Evolutionary conservation across 306 rosid genomes (phyloP).

Genomic region (Spatholobus suberectus): DNA sequence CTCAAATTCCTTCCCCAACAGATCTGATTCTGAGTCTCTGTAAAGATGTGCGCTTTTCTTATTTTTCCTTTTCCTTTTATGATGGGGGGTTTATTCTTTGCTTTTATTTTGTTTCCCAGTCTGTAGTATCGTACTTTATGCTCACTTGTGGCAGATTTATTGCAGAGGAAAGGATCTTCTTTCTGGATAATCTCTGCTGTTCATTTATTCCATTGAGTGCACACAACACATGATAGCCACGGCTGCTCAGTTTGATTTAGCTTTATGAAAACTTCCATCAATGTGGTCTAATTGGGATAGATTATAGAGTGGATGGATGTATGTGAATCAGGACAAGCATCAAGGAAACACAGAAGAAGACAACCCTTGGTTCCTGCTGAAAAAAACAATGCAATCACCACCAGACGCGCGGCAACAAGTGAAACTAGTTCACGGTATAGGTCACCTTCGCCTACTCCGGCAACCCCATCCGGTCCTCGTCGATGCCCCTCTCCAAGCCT

Average conservation of each 20-base stretch:
- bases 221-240: constrained; percentile 45
- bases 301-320: constrained; percentile 84
- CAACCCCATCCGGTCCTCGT: constrained; percentile 55
- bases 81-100: constrained; percentile 53
- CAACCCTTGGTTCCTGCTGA: constrained; percentile 75
- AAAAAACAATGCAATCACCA: constrained; percentile 71
- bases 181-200: constrained; percentile 51
- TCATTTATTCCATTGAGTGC: constrained; percentile 53
- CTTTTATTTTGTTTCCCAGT: constrained; percentile 54
- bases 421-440: constrained; percentile 77
- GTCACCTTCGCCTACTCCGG: constrained; percentile 76
- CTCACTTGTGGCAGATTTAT: constrained; percentile 73
- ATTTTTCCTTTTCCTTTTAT: constrained; percentile 45
- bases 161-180: constrained; percentile 76
- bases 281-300: constrained; percentile 74
- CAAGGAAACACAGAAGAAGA: constrained; percentile 56
- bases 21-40: constrained; percentile 82
- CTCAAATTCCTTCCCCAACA: constrained; percentile 47
- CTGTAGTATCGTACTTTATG: constrained; percentile 62
- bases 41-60: constrained; percentile 70
- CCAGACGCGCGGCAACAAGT: constrained; percentile 58
- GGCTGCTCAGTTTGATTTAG: constrained; percentile 51
- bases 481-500: constrained; percentile 81
- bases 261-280: constrained; percentile 60
- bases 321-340: constrained; percentile 69